These are phyloP conservation scores for Aspergillus alliaceus DNA, from an alignment of 2,329 filamentous ascomycete species.

Conservation along the genomic window DNA sequence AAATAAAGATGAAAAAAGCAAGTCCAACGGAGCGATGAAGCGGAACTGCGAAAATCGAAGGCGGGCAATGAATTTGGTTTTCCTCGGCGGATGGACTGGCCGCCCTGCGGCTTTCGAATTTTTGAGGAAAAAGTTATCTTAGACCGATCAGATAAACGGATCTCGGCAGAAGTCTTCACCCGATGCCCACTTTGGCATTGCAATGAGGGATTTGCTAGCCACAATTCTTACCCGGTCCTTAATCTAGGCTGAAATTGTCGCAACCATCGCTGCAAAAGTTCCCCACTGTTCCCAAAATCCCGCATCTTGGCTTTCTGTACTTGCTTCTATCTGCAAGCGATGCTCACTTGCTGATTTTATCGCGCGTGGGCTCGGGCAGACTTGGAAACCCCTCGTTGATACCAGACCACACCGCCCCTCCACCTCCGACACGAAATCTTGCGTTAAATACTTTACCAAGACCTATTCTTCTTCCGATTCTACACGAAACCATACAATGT, in stretches of 20 bases:
- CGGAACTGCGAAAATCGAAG: neutral
- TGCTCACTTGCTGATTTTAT: slow-evolving; percentile 16
- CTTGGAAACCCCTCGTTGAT: slow-evolving; percentile 15
- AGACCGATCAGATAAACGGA: slow-evolving; percentile 46
- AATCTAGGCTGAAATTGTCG: slow-evolving; percentile 12
- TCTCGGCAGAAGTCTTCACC: slow-evolving; percentile 32
- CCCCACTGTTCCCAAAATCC: slow-evolving; percentile 14
- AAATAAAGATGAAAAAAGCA: no score
- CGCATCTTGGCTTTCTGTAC: slow-evolving; percentile 16
- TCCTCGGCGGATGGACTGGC: neutral
- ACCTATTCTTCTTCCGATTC: slow-evolving; percentile 8
- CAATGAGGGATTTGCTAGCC: slow-evolving; percentile 17
- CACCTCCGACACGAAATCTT: neutral
- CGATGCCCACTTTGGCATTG: slow-evolving; percentile 15
- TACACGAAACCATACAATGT: slow-evolving; percentile 25
- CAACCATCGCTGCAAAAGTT: slow-evolving; percentile 13
- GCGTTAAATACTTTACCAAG: slow-evolving; percentile 8
- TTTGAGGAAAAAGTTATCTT: slow-evolving; percentile 34
- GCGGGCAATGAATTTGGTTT: slow-evolving; percentile 1
- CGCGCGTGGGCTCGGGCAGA: slow-evolving; percentile 18
- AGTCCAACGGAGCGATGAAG: slow-evolving; percentile 5
- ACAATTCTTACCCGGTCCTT: slow-evolving; percentile 10
- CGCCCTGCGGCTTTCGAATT: slow-evolving; percentile 6
- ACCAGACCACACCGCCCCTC: slow-evolving; percentile 23
- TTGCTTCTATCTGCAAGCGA: slow-evolving; percentile 20